These are phyloP conservation scores for Bolboschoenus planiculmis DNA, from an alignment of 176 grass and related monocot species.

Conservation along the genomic window DNA sequence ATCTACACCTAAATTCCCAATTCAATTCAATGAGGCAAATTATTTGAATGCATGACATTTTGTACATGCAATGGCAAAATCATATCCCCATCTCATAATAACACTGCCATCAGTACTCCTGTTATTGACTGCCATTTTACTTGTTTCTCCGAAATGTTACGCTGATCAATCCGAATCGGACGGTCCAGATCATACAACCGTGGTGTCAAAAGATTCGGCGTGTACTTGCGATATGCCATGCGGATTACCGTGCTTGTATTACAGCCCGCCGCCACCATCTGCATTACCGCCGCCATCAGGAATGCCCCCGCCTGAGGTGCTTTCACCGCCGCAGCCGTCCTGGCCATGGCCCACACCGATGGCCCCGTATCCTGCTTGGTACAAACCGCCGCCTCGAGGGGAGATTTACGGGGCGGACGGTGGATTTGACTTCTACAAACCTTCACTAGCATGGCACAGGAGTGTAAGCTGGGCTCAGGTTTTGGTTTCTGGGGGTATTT, in stretches of 20 bases:
- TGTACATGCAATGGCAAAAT: constrained; percentile 17
- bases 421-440: constrained; percentile 23
- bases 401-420: constrained; percentile 31
- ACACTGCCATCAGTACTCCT: not conserved
- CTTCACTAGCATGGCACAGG: constrained; percentile 9
- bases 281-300: not conserved
- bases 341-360: constrained; percentile 12
- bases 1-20: not conserved
- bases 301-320: not conserved
- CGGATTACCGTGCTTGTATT: constrained; percentile 14
- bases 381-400: not conserved
- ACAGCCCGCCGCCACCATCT: not conserved
- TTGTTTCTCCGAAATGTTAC: not conserved
- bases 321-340: constrained; percentile 25
- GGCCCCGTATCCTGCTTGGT: constrained; percentile 6
- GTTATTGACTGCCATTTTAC: constrained; percentile 10
- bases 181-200: not conserved
- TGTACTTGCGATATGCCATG: constrained; percentile 24
- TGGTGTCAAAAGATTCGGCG: not conserved
- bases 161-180: not conserved
- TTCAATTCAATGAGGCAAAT: not conserved
- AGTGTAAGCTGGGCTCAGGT: not conserved
- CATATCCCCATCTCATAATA: not conserved
- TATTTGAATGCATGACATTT: no score
- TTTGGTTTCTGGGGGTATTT: constrained; percentile 17